A percentile compares a stretch with the other conserved stretches of the same genome.
Conservation (phyloP, 805 yeast species). For the Tetrapisispora phaffii region DNA sequence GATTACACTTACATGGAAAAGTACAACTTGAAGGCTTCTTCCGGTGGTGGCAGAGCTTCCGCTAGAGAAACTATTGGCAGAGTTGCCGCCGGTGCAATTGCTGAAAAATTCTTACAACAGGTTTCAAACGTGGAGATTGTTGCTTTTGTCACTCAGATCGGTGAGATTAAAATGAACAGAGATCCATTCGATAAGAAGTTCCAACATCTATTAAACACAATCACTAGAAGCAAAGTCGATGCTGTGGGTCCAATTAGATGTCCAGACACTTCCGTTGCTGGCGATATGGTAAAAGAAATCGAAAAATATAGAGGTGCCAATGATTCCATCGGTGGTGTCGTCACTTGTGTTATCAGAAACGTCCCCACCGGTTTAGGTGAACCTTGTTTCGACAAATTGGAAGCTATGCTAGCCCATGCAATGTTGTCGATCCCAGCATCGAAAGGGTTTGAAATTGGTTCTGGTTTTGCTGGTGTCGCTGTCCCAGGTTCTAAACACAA, state of each 20-base stretch:
- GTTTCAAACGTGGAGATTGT: slow-evolving; percentile 85
- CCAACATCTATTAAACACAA: slow-evolving; percentile 54
- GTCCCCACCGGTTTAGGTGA: slow-evolving; percentile 95
- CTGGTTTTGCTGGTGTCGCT: slow-evolving; percentile 84
- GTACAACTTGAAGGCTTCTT: slow-evolving; percentile 86
- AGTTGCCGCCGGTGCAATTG: slow-evolving; percentile 98
- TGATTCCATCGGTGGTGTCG: slow-evolving; percentile 96
- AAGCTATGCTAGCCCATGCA: slow-evolving; percentile 92
- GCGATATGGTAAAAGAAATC: slow-evolving; percentile 74
- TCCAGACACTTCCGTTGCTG: slow-evolving; percentile 66
- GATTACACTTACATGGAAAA: slow-evolving; percentile 87
- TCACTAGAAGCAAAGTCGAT: slow-evolving; percentile 85
- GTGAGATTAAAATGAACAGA: slow-evolving; percentile 67
- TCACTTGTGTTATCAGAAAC: slow-evolving; percentile 92
- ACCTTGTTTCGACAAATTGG: slow-evolving; percentile 93
- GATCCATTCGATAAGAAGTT: slow-evolving; percentile 57
- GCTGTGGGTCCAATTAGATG: slow-evolving; percentile 85
- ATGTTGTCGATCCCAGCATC: slow-evolving; percentile 97
- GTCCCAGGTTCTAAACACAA: slow-evolving; percentile 92
- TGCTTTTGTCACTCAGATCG: slow-evolving; percentile 93
- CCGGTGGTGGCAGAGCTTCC: slow-evolving; percentile 95
- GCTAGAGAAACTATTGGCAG: slow-evolving; percentile 98
- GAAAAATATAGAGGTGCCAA: slow-evolving; percentile 76
- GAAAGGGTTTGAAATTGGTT: slow-evolving; percentile 95
- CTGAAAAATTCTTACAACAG: slow-evolving; percentile 76